Base-by-base conservation (phyloP, 1,139 yeast genomes). In the Scheffersomyces cryptocercus region DNA sequence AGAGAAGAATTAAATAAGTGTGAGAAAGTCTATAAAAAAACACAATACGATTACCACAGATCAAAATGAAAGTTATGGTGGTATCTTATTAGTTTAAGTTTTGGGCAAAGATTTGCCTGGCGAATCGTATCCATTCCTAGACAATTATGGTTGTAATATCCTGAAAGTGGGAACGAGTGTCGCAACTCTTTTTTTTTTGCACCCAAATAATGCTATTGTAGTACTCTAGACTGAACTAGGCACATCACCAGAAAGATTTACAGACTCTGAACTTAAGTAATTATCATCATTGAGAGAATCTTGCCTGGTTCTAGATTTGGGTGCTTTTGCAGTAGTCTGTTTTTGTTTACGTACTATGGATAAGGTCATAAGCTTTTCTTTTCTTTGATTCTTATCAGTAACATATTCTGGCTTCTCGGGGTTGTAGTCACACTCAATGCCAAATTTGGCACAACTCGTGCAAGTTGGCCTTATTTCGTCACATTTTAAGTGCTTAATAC, bases 401-500 rank as follows among this genome's bases (percentile, higher is more conserved):
- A 74, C 77, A 49, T 73, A 74, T 15, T 51, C 64, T 0, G 79
- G 79, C 42, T 73, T 71, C 12, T 62, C 65, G 1, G 62, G 52
- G n/a, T 71, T 68, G 49, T 72, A 74, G 55, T 74, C 79, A 55
- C 79, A 74, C 24, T 54, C 61, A 39, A 74, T 67, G n/a, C 77
- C 76, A 52, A 70, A 71, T 42, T 68, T 70, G 4, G 49, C 40
- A 54, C 79, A 74, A 39, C 68, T 64, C 10, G 68, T 53, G 52
- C 79, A 74, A 10, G 51, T 51, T 0, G 79, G 79, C 48, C 67
- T 62, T 3, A 41, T 44, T 50, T 74, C 79, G 50, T 74, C 77
- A 53, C 79, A 74, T 53, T 74, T 74, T 49, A 75, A 63, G 55
- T 75, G 80, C 53, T 76, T 75, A 44, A 75, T 70, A 41, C 81